phyloP scores from a whole-genome alignment of 768 basidiomycete species.

The Infundibulicybe gibba region DNA sequence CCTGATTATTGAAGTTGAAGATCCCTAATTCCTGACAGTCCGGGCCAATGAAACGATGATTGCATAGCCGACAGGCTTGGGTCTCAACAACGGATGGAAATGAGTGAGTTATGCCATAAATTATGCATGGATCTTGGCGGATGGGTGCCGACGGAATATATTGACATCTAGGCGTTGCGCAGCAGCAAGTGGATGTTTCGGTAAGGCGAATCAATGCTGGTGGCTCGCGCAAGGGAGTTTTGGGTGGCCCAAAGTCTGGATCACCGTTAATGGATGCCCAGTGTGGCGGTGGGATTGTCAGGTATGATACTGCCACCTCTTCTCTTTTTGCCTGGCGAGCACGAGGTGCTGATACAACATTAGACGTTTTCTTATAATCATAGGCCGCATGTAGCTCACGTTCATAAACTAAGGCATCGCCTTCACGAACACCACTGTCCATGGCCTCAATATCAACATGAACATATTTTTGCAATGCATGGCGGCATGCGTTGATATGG shows the following conservation, averaged over 20 bases:
- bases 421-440: not conserved
- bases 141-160: not conserved
- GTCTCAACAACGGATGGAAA: not conserved
- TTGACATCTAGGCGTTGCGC: not conserved
- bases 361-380: not conserved
- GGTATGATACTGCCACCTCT: conserved; percentile 4
- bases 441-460: conserved; percentile 2
- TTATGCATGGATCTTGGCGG: not conserved
- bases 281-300: conserved; percentile 6
- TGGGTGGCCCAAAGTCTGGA: not conserved
- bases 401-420: not conserved
- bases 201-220: not conserved
- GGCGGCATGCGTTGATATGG: conserved; percentile 6
- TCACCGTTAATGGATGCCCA: conserved; percentile 9
- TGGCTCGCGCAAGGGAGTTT: not conserved
- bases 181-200: not conserved
- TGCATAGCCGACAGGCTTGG: not conserved
- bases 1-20: conserved; percentile 30
- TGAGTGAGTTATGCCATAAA: not conserved
- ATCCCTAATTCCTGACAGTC: conserved; percentile 21
- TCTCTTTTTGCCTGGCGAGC: not conserved
- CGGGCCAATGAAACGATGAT: conserved; percentile 20
- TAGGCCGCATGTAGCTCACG: not conserved
- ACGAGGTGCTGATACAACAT: not conserved
- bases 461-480: conserved; percentile 6